Conservation (phyloP, 176 grass and related monocot species). For the Oryza rufipogon region DNA sequence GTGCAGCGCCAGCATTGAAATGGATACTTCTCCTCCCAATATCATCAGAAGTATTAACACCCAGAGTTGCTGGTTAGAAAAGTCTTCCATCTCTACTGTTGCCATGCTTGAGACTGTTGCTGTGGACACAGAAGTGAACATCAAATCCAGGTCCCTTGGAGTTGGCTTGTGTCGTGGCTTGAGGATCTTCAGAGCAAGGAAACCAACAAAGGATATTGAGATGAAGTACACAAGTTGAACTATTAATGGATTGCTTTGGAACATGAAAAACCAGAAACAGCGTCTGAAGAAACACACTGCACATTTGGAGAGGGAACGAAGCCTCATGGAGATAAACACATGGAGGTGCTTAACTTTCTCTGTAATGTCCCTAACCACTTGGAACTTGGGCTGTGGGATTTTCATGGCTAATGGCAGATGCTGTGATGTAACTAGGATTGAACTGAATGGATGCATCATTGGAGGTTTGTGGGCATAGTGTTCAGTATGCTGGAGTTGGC, state of each 20-base stretch:
- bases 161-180: constrained; percentile 39
- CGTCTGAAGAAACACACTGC: constrained; percentile 6
- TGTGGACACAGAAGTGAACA: constrained; percentile 62
- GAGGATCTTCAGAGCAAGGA: constrained; percentile 54
- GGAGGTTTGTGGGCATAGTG: constrained; percentile 22
- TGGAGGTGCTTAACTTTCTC: constrained; percentile 33
- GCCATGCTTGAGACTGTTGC: constrained; percentile 67
- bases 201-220: constrained; percentile 50
- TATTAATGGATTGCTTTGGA: constrained; percentile 45
- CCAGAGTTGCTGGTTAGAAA: constrained; percentile 59
- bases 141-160: constrained; percentile 51
- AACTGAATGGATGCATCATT: constrained; percentile 24
- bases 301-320: constrained; percentile 32
- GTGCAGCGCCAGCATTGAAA: constrained; percentile 47
- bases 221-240: constrained; percentile 57
- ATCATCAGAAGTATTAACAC: constrained; percentile 61
- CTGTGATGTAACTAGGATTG: constrained; percentile 22
- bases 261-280: constrained; percentile 38
- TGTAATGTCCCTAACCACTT: constrained; percentile 21
- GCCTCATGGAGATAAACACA: constrained; percentile 15
- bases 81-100: constrained; percentile 59
- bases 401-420: constrained; percentile 38
- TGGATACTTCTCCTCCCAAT: constrained; percentile 61
- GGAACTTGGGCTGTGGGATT: neutral
- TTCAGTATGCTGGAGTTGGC: constrained; percentile 1